Evolutionary conservation across 192 early-diverging fungal genomes (phyloP), one percentile per base, ranked within the genome.

Genomic region (Coemansia sp.): DNA sequence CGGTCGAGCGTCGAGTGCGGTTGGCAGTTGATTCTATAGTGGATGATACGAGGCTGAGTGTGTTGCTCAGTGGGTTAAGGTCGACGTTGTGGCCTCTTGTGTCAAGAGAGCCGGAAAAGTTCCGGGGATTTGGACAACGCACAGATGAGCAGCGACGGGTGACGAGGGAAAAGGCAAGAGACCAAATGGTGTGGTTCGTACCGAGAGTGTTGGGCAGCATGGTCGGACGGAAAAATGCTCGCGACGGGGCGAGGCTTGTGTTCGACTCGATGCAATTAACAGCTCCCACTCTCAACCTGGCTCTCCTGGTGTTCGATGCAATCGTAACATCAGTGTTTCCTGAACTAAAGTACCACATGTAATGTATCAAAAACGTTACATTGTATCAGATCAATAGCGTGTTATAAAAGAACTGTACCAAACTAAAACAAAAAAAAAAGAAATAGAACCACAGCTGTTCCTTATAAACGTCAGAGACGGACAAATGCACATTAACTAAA

Each of bases 201-300:
- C 88, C 88, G 20, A 85, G 91, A 27, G 50, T 90, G 19, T 62
- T 95, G 29, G 92, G 88, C 3, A 84, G 70, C 48, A 87, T 95
- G 84, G 90, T 97, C 0, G 95, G 95, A 2, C 70, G 84, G 48
- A 86, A 89, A 51, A 97, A 97, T 61, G 89, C 93, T 0, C 70
- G 83, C 4, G 71, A 84, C 39, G 95, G 95, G 13, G 92, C 94
- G 0, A 38, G 78, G 14, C 72, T 88, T 14, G 68, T 93, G 4
- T 84, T 89, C 59, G 84, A 81, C 26, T 74, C 89, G 1, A 82
- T 94, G 55, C 95, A 97, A 75, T 85, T 90, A 38, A 79, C 81
- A 6, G 20, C 83, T n/a, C 69, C 93, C 4, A 96, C 95, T 57
- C 88, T 91, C 48, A 88, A 90, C 32, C 75, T 97, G n/a, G 78